Conservation (phyloP, 192 early-diverging fungal species). For the Backusella liffmaniae region DNA sequence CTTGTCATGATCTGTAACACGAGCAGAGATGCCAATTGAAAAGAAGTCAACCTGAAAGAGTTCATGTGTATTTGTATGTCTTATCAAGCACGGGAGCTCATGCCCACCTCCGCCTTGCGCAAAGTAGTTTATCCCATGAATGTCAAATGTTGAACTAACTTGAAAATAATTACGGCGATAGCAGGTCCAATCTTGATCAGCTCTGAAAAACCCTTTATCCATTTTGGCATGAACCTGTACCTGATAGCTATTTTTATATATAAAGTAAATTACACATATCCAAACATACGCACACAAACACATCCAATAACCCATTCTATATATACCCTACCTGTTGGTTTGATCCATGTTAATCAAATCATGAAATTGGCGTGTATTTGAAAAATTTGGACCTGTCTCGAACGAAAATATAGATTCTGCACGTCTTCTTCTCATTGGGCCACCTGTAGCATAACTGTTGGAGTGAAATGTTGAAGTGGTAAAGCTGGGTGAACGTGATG, state of each 20-base stretch:
- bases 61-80: slow-evolving; percentile 32
- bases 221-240: slow-evolving; percentile 56
- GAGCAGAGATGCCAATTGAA: slow-evolving; percentile 70
- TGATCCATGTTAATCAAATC: slow-evolving; percentile 67
- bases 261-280: slow-evolving; percentile 14
- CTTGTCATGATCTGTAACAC: slow-evolving; percentile 62
- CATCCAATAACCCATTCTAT: neutral
- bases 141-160: slow-evolving; percentile 50
- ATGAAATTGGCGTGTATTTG: slow-evolving; percentile 59
- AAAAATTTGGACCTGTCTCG: slow-evolving; percentile 72
- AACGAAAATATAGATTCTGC: slow-evolving; percentile 42
- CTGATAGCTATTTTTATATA: slow-evolving; percentile 3
- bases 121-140: slow-evolving; percentile 18
- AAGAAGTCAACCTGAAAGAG: slow-evolving; percentile 50
- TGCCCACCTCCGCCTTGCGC: slow-evolving; percentile 25
- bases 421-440: slow-evolving; percentile 37
- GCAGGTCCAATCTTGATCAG: slow-evolving; percentile 75
- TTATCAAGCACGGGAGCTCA: slow-evolving; percentile 58
- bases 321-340: slow-evolving; percentile 40
- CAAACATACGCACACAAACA: neutral
- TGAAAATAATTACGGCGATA: slow-evolving; percentile 86
- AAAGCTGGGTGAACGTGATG: slow-evolving; percentile 16
- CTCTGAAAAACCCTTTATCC: slow-evolving; percentile 77
- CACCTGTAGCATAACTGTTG: slow-evolving; percentile 17
- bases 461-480: slow-evolving; percentile 25